Conservation (phyloP, 441 rosid species). For the Hura crepitans region DNA sequence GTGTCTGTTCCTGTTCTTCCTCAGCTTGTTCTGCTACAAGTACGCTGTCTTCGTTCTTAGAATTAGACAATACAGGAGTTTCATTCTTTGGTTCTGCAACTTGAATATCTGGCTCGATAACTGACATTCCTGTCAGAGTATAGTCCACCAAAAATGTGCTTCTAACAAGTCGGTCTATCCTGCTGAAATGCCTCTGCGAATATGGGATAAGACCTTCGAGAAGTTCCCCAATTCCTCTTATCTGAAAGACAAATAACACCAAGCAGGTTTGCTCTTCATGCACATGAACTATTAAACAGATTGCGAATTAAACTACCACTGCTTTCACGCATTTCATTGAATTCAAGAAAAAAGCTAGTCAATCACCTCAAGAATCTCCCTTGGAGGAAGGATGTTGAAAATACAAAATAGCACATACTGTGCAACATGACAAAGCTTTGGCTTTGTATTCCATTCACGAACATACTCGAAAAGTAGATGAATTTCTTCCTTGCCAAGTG, state of each 20-base stretch:
- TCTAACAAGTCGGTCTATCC: constrained; percentile 82
- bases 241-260: constrained; percentile 34
- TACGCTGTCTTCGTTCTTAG: constrained; percentile 8
- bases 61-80: constrained; percentile 10
- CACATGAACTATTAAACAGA: too few relatives aligned
- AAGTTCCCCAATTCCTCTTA: constrained; percentile 74
- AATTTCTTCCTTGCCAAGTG: constrained; percentile 67
- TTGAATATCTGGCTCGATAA: constrained; percentile 53
- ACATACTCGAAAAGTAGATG: constrained; percentile 67
- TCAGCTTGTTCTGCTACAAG: constrained; percentile 11
- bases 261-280: neutral
- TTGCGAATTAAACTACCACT: too few relatives aligned
- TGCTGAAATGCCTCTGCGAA: constrained; percentile 81
- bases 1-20: constrained; percentile 20
- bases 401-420: constrained; percentile 68
- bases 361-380: constrained; percentile 72
- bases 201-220: constrained; percentile 91
- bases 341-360: neutral
- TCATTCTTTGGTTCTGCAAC: constrained; percentile 22
- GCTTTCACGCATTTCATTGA: neutral
- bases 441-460: constrained; percentile 95
- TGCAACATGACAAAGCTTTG: constrained; percentile 84
- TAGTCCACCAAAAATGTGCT: constrained; percentile 89
- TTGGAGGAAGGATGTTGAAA: constrained; percentile 70
- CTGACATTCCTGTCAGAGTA: constrained; percentile 76